Conservation (phyloP, 768 basidiomycete species). For the Tremella fuciformis region DNA sequence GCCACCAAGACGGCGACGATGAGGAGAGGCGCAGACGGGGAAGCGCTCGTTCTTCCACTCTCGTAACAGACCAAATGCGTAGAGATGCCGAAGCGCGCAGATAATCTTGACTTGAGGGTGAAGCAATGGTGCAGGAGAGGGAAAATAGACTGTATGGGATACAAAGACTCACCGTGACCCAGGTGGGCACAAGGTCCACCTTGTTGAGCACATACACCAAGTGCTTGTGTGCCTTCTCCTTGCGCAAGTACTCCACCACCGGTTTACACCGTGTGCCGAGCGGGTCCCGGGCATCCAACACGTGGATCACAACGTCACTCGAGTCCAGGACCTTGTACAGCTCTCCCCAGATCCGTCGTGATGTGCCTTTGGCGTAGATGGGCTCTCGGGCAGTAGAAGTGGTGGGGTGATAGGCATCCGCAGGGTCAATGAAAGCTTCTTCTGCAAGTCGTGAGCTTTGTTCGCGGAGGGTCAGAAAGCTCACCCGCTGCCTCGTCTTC, state of each 20-base stretch:
- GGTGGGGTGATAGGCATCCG: constrained; percentile 44
- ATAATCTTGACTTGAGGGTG: constrained; percentile 57
- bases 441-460: neutral
- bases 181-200: constrained; percentile 95
- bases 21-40: constrained; percentile 42
- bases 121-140: constrained; percentile 23
- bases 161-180: constrained; percentile 81
- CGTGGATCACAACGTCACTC: constrained; percentile 90
- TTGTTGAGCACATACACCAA: constrained; percentile 96
- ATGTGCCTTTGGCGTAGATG: constrained; percentile 92
- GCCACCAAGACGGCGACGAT: constrained; percentile 8
- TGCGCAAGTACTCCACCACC: constrained; percentile 84
- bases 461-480: neutral
- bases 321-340: constrained; percentile 99
- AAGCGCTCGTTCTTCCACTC: constrained; percentile 56
- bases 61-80: constrained; percentile 56
- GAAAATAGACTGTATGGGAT: neutral
- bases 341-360: constrained; percentile 92
- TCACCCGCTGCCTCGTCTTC: constrained; percentile 58
- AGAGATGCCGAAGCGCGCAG: constrained; percentile 32
- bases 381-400: constrained; percentile 66
- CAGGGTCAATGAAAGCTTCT: constrained; percentile 9
- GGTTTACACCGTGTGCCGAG: constrained; percentile 92
- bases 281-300: constrained; percentile 93
- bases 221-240: constrained; percentile 97